Conservation (phyloP, 768 basidiomycete genomes). For the Suillus ampliporus region DNA sequence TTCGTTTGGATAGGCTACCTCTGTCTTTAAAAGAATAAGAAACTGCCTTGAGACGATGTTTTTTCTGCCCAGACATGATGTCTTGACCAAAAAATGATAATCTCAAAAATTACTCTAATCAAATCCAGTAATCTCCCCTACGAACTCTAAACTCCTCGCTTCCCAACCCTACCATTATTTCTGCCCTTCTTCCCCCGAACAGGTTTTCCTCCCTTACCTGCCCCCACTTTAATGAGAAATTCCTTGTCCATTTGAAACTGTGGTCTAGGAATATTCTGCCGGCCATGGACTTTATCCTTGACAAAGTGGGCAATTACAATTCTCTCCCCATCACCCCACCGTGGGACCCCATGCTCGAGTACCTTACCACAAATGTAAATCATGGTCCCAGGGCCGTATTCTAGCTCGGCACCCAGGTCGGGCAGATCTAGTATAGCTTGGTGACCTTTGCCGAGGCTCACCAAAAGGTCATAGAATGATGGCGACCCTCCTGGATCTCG, state of each 20-base stretch:
- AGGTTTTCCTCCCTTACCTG: not conserved
- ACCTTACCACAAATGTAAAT: conserved; percentile 3
- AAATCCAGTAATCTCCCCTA: not conserved
- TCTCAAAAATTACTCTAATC: not conserved
- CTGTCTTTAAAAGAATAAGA: not conserved
- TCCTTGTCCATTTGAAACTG: not conserved
- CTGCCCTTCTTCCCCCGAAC: not conserved
- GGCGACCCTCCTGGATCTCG: not conserved
- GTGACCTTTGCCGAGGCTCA: conserved; percentile 8
- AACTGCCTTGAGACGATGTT: not conserved
- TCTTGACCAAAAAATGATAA: not conserved
- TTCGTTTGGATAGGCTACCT: not conserved
- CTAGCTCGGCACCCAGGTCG: not conserved
- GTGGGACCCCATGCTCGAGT: not conserved
- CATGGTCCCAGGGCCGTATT: not conserved
- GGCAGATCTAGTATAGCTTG: not conserved
- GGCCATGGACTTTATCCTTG: conserved; percentile 3
- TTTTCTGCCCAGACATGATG: not conserved
- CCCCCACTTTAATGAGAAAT: conserved; percentile 7
- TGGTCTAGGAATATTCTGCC: not conserved
- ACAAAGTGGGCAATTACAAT: conserved; percentile 1
- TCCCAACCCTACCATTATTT: not conserved
- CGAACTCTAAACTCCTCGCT: not conserved
- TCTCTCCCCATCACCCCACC: conserved; percentile 4
- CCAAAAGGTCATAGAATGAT: conserved; percentile 3